Evolutionary conservation across 2,329 filamentous ascomycete genomes (phyloP).

Genomic region (Cyclaneusma minus): DNA sequence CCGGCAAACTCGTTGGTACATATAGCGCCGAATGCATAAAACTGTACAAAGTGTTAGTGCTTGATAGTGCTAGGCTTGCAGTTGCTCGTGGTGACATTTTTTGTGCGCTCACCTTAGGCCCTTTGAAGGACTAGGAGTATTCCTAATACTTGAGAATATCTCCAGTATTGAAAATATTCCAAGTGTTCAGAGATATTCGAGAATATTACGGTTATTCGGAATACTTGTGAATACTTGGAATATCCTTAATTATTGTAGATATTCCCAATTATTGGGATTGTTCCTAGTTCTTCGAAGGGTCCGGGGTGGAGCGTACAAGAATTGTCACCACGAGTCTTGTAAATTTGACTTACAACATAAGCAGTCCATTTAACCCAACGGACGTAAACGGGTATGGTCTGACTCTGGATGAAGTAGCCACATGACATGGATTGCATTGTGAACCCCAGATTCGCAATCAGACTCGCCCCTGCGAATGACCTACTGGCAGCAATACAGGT

Average conservation of each 20-base stretch:
- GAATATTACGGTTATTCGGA: conserved; percentile 1
- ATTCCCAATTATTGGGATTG: too few relatives aligned
- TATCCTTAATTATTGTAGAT: too few relatives aligned
- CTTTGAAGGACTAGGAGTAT: too few relatives aligned
- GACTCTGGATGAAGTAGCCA: conserved; percentile 61
- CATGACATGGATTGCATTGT: conserved; percentile 62
- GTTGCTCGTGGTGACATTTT: too few relatives aligned
- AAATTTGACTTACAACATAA: conserved; percentile 31
- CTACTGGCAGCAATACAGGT: conserved; percentile 49
- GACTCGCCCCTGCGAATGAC: conserved; percentile 53
- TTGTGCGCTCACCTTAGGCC: too few relatives aligned
- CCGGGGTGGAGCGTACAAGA: too few relatives aligned
- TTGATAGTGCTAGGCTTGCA: too few relatives aligned
- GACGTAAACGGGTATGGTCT: conserved; percentile 63
- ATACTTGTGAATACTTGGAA: conserved; percentile 20
- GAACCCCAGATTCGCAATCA: conserved; percentile 58
- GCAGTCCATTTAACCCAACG: conserved; percentile 60
- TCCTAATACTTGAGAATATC: too few relatives aligned
- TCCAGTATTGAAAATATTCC: too few relatives aligned
- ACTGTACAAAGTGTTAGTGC: conserved; percentile 29
- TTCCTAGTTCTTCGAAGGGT: too few relatives aligned
- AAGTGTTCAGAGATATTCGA: too few relatives aligned
- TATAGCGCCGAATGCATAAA: conserved; percentile 57
- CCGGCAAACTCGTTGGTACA: conserved; percentile 58
- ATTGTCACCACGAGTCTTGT: too few relatives aligned